These are phyloP conservation scores for Carex arenaria DNA, from an alignment of 202 grass and related monocot species.

Conservation along the genomic window DNA sequence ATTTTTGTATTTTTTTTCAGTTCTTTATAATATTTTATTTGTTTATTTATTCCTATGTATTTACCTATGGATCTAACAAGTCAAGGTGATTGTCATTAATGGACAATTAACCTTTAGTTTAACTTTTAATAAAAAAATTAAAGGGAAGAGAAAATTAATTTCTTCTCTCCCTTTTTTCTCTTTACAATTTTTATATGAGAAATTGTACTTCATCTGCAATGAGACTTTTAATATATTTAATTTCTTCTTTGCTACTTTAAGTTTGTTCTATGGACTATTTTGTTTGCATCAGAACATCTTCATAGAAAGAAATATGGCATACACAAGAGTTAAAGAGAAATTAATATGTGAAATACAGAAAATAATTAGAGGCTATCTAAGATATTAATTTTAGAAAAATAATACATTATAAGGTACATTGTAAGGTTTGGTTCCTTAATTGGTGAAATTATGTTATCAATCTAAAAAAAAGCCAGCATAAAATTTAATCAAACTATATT, in stretches of 20 bases:
- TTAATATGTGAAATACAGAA: too few species aligned
- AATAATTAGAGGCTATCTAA: too few species aligned
- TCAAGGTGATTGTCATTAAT: background rate
- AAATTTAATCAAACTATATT: constrained; percentile 2
- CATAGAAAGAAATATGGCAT: too few species aligned
- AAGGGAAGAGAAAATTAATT: background rate
- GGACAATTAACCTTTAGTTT: background rate
- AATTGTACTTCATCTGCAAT: background rate
- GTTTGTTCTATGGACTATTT: too few species aligned
- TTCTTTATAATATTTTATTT: background rate
- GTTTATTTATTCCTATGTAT: background rate
- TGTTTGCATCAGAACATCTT: too few species aligned
- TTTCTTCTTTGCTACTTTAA: too few species aligned
- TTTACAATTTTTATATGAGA: background rate
- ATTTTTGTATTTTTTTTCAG: background rate
- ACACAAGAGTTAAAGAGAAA: too few species aligned
- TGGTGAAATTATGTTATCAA: too few species aligned
- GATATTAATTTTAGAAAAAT: too few species aligned
- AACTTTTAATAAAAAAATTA: background rate
- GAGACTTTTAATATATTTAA: too few species aligned
- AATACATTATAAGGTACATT: too few species aligned
- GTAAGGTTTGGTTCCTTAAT: too few species aligned
- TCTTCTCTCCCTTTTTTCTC: background rate
- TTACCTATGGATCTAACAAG: background rate
- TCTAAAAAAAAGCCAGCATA: background rate